Percentiles rank a stretch among this genome's conserved stretches.
Evolutionary conservation across 2,329 filamentous ascomycete species (phyloP).

Genomic region (Sporothrix brunneoviolacea): DNA sequence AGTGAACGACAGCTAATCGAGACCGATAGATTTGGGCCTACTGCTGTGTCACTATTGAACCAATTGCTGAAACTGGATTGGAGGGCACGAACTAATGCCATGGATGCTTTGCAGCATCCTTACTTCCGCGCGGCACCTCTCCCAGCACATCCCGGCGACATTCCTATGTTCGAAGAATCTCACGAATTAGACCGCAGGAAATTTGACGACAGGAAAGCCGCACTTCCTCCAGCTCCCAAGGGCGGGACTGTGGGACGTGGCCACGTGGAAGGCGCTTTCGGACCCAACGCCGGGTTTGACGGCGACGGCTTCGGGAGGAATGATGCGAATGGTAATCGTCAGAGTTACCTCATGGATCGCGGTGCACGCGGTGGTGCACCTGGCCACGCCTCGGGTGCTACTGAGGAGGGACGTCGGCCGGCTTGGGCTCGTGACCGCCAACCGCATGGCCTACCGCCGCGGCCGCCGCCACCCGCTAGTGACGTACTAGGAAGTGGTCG

Average conservation of each 20-base stretch:
- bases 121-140: conserved; percentile 79
- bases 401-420: conserved; percentile 35
- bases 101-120: conserved; percentile 84
- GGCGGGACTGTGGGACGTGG: conserved; percentile 82
- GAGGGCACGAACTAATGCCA: conserved; percentile 81
- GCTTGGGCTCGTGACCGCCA: conserved; percentile 50
- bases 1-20: too few species aligned
- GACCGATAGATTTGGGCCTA: conserved; percentile 50
- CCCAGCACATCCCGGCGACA: conserved; percentile 74
- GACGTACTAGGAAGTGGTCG: conserved; percentile 31
- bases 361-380: conserved; percentile 29
- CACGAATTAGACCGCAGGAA: conserved; percentile 94
- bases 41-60: conserved; percentile 70
- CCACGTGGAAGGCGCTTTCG: conserved; percentile 37
- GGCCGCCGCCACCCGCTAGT: conserved; percentile 42
- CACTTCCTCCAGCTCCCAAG: conserved; percentile 81
- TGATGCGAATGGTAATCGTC: conserved; percentile 41
- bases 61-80: conserved; percentile 86
- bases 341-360: conserved; percentile 26
- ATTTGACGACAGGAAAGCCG: conserved; percentile 77
- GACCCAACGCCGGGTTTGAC: conserved; percentile 45
- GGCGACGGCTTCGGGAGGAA: conserved; percentile 46
- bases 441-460: conserved; percentile 37
- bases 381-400: background rate
- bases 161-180: conserved; percentile 89